Conservation (phyloP, 2,329 filamentous ascomycete species). For the Ceratocystiopsis sp. region DNA sequence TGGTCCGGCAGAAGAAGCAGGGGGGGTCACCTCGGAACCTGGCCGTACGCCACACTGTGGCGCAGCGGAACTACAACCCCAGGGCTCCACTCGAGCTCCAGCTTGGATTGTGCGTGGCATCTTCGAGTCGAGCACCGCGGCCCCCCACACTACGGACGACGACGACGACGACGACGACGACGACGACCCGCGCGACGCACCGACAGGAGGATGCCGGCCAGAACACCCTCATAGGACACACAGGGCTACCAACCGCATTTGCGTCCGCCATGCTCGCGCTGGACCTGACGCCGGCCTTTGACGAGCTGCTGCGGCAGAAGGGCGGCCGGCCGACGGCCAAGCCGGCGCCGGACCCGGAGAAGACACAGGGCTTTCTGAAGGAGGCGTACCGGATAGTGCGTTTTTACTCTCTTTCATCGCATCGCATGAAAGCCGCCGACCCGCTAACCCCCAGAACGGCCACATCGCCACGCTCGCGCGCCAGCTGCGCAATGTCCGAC, state of each 20-base stretch:
- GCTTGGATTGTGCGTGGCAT: too few relatives aligned
- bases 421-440: too few relatives aligned
- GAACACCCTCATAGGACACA: too few relatives aligned
- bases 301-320: constrained; percentile 41
- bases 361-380: constrained; percentile 73
- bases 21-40: too few relatives aligned
- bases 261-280: constrained; percentile 16
- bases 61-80: too few relatives aligned
- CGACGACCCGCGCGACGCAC: neutral
- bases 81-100: too few relatives aligned
- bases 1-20: too few relatives aligned
- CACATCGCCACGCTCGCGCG: constrained; percentile 66
- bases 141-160: neutral
- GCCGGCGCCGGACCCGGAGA: constrained; percentile 26
- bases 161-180: too few relatives aligned
- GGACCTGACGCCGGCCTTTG: constrained; percentile 52
- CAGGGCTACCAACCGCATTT: too few relatives aligned
- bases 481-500: constrained; percentile 70
- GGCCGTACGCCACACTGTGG: too few relatives aligned
- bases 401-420: neutral
- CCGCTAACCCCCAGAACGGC: constrained; percentile 43
- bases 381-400: constrained; percentile 85
- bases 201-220: neutral
- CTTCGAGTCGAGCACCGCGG: too few relatives aligned
- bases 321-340: constrained; percentile 5